phyloP scores from a whole-genome alignment of 2,329 filamentous ascomycete genomes.

The Alternaria arbusti region DNA sequence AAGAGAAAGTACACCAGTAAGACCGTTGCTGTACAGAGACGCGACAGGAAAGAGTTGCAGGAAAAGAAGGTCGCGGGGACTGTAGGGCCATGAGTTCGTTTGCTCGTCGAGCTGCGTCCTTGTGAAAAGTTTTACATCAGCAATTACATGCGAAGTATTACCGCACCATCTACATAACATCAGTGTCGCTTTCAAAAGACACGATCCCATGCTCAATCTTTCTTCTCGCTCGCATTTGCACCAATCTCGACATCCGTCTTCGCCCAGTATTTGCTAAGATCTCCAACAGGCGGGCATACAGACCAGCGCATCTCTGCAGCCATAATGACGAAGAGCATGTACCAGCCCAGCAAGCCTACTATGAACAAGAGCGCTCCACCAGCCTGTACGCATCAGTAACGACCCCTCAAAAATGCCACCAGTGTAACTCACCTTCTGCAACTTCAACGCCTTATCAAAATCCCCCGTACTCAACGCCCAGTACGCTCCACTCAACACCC shows the following conservation, averaged over 20 bases:
- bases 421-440: constrained; percentile 54
- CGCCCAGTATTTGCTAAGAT: constrained; percentile 58
- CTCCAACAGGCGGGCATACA: constrained; percentile 58
- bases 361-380: constrained; percentile 53
- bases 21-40: constrained; percentile 36
- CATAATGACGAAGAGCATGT: constrained; percentile 62
- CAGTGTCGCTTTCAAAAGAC: neutral
- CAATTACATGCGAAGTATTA: neutral
- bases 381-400: constrained; percentile 27
- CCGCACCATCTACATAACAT: neutral
- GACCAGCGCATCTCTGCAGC: constrained; percentile 60
- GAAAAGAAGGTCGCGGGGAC: constrained; percentile 23
- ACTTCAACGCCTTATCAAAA: constrained; percentile 48
- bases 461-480: constrained; percentile 56
- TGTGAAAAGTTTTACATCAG: neutral
- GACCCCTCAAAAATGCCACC: too few species aligned
- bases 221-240: constrained; percentile 35
- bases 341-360: constrained; percentile 58
- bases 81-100: neutral
- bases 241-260: constrained; percentile 37
- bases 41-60: constrained; percentile 29
- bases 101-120: neutral
- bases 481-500: constrained; percentile 58
- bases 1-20: constrained; percentile 35
- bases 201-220: constrained; percentile 18